These are phyloP conservation scores for Aureococcus anophagefferens DNA, from an alignment of 108 stramenopile species.

Conservation along the genomic window DNA sequence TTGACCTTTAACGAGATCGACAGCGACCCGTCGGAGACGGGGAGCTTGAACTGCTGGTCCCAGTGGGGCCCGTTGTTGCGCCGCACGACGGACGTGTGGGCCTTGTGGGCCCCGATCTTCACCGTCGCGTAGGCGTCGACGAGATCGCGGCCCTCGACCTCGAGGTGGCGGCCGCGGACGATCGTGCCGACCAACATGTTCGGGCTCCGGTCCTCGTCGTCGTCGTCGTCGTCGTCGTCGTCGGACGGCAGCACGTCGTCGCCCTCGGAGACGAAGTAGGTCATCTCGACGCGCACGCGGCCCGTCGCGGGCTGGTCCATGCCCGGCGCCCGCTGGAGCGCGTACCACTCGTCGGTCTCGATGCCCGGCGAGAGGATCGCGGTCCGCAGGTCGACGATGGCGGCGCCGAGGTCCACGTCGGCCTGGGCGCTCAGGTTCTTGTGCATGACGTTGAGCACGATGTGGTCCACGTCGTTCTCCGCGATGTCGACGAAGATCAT, in stretches of 20 bases:
- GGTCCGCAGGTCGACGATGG: background rate
- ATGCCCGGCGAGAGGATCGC: background rate
- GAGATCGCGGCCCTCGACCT: background rate
- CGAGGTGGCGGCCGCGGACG: background rate
- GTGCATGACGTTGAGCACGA: background rate
- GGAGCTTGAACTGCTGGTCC: background rate
- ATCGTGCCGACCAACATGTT: background rate
- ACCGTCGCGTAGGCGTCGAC: background rate
- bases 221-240: background rate
- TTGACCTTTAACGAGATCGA: background rate
- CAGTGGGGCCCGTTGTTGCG: background rate
- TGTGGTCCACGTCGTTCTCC: background rate
- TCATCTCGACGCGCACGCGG: background rate
- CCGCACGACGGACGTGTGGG: background rate
- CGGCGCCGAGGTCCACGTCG: background rate
- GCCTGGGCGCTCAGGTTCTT: background rate
- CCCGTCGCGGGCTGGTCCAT: background rate
- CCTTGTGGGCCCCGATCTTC: background rate
- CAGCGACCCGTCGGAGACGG: background rate
- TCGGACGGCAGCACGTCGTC: too few species aligned
- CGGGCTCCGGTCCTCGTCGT: background rate
- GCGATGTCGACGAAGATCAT: background rate
- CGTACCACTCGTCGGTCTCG: background rate
- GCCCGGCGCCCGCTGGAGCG: background rate
- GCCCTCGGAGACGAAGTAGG: background rate